phyloP scores from a whole-genome alignment of 1,284 basidiomycete genomes.

The Volvariella surrecta region DNA sequence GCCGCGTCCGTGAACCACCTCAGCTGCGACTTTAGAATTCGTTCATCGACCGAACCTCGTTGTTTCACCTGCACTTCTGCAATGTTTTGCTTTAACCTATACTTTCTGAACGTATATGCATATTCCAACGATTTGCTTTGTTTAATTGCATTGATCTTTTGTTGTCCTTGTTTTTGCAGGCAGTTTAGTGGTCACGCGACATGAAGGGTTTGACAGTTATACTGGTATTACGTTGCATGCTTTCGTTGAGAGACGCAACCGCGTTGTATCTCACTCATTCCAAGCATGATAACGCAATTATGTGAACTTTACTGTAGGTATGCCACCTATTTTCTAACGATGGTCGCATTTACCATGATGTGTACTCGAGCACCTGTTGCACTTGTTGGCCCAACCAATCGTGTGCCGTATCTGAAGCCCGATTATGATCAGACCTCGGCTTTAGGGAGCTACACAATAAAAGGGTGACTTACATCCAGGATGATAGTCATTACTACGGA shows the following conservation, averaged over 20 bases:
- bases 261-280: neutral
- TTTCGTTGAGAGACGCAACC: neutral
- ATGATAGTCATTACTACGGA: slow-evolving; percentile 37
- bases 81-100: too few species aligned
- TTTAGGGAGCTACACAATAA: neutral
- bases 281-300: neutral
- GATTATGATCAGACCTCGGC: neutral
- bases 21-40: too few species aligned
- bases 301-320: neutral
- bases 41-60: too few species aligned
- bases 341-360: slow-evolving; percentile 22
- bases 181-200: too few species aligned
- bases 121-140: too few species aligned
- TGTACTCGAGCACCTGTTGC: slow-evolving; percentile 24
- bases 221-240: too few species aligned
- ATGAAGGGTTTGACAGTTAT: too few species aligned
- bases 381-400: slow-evolving; percentile 29
- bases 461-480: slow-evolving; percentile 30
- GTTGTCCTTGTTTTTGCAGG: too few species aligned
- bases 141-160: too few species aligned
- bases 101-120: too few species aligned
- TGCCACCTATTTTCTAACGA: neutral
- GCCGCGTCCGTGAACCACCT: too few species aligned
- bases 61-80: too few species aligned
- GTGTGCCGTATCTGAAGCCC: slow-evolving; percentile 25